Conservation (phyloP, 805 yeast species). For the Schizosaccharomyces cryophilus region DNA sequence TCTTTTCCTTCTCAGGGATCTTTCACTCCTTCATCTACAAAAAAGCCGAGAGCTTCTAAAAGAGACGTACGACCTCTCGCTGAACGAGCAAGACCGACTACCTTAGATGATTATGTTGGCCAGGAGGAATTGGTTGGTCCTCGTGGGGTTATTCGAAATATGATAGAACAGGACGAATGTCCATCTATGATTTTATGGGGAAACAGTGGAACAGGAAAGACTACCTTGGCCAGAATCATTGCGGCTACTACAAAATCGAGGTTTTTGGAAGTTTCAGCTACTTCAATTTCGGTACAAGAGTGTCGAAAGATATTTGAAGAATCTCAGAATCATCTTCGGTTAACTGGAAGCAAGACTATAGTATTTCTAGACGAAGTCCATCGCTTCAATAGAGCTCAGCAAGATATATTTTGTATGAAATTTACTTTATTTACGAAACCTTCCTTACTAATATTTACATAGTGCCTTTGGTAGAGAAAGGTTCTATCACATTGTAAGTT, state of each 20-base stretch:
- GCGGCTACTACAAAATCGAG: conserved; percentile 29
- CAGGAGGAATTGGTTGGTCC: conserved; percentile 52
- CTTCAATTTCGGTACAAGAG: conserved; percentile 43
- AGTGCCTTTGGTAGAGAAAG: conserved; percentile 61
- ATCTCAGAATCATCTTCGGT: conserved; percentile 21
- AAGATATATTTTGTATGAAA: conserved; percentile 36
- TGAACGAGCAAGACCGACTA: conserved; percentile 58
- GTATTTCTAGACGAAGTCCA: conserved; percentile 86
- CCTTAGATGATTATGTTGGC: conserved; percentile 52
- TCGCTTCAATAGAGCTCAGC: conserved; percentile 64
- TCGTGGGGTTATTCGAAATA: conserved; percentile 38
- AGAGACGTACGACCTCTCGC: conserved; percentile 28
- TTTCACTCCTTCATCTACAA: neutral
- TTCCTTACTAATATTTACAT: neutral
- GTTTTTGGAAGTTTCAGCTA: conserved; percentile 67
- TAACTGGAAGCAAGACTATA: conserved; percentile 32
- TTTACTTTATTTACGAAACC: neutral
- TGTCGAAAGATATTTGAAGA: conserved; percentile 36
- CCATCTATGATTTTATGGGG: conserved; percentile 89
- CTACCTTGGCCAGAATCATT: conserved; percentile 57
- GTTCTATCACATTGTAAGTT: conserved; percentile 34
- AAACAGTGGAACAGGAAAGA: conserved; percentile 83
- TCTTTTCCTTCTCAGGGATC: neutral
- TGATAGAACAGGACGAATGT: conserved; percentile 21
- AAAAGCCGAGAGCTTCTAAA: neutral